These are phyloP conservation scores for Aspergillus egyptiacus DNA, from an alignment of 495 filamentous ascomycete species.

Conservation along the genomic window DNA sequence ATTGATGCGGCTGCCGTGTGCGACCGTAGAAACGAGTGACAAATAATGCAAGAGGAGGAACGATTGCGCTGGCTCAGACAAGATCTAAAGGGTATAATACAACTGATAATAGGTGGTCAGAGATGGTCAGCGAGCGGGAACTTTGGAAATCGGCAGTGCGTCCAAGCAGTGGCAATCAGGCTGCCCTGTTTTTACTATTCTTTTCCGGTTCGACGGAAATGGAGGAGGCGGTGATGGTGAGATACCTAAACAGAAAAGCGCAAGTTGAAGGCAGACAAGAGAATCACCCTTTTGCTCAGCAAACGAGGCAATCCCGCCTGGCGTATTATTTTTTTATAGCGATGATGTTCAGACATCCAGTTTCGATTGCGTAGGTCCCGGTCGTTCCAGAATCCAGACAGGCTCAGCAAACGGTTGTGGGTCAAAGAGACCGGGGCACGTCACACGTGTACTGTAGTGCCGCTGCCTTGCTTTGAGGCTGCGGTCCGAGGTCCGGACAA, in stretches of 20 bases:
- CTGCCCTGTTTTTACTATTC: slow-evolving; percentile 20
- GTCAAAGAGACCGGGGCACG: not conserved
- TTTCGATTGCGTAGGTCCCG: slow-evolving; percentile 10
- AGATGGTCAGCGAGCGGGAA: slow-evolving; percentile 3
- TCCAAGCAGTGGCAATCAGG: slow-evolving; percentile 21
- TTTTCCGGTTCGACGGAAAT: slow-evolving; percentile 1
- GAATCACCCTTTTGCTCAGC: not conserved
- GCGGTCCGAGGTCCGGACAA: slow-evolving; percentile 6
- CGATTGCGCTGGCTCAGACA: not conserved
- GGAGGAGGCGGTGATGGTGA: slow-evolving; percentile 1
- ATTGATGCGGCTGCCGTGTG: slow-evolving; percentile 6
- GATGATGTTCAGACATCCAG: not conserved
- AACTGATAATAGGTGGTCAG: slow-evolving; percentile 2
- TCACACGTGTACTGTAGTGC: slow-evolving; percentile 19
- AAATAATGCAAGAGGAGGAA: not conserved
- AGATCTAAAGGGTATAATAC: slow-evolving; percentile 12
- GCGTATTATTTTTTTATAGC: not conserved
- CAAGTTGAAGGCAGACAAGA: no score
- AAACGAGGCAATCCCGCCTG: not conserved
- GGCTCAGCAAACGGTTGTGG: not conserved
- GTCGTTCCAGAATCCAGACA: not conserved
- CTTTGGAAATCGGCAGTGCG: slow-evolving; percentile 1
- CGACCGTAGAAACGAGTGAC: slow-evolving; percentile 4
- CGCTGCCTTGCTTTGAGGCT: not conserved
- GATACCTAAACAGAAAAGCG: slow-evolving; percentile 1